Evolutionary conservation across 1,284 basidiomycete genomes (phyloP).

Genomic region (Erythrobasidium hasegawianum): DNA sequence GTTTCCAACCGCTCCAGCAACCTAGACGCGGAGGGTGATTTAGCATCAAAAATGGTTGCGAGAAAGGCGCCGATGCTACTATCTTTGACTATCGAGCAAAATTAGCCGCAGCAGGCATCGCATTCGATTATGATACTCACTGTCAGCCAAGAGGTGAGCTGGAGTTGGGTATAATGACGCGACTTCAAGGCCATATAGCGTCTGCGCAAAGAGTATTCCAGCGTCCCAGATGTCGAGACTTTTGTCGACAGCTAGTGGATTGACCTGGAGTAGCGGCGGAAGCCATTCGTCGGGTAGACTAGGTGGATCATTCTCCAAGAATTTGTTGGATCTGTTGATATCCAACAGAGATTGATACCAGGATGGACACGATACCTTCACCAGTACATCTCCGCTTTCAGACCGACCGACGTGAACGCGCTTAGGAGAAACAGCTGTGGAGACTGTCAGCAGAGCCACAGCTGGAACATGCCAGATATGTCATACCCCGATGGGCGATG

Average conservation of each 20-base stretch:
- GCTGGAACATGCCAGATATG: background rate
- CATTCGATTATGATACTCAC: background rate
- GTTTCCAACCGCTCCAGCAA: conserved; percentile 2
- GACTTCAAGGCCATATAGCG: conserved; percentile 42
- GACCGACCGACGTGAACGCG: conserved; percentile 23
- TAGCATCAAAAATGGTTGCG: conserved; percentile 7
- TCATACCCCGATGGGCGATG: conserved; percentile 36
- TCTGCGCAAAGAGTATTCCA: conserved; percentile 42
- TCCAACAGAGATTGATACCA: conserved; percentile 20
- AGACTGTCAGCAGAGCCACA: background rate
- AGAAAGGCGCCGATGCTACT: conserved; percentile 8
- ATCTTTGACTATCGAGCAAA: conserved; percentile 9
- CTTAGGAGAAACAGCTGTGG: background rate
- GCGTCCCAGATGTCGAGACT: conserved; percentile 43
- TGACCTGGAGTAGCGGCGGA: conserved; percentile 37
- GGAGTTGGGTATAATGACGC: conserved; percentile 35
- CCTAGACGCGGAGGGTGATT: background rate
- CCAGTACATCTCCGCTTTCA: conserved; percentile 16
- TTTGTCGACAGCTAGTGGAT: conserved; percentile 41
- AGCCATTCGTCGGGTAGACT: conserved; percentile 23
- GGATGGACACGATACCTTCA: conserved; percentile 19
- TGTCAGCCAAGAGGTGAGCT: conserved; percentile 21
- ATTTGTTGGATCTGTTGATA: conserved; percentile 26
- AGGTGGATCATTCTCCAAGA: conserved; percentile 2
- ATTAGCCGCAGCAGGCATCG: background rate